Percentiles rank a stretch among this genome's conserved stretches.
Evolutionary conservation across 1,284 basidiomycete species (phyloP).

Genomic region (Cutaneotrichosporon cyanovorans): DNA sequence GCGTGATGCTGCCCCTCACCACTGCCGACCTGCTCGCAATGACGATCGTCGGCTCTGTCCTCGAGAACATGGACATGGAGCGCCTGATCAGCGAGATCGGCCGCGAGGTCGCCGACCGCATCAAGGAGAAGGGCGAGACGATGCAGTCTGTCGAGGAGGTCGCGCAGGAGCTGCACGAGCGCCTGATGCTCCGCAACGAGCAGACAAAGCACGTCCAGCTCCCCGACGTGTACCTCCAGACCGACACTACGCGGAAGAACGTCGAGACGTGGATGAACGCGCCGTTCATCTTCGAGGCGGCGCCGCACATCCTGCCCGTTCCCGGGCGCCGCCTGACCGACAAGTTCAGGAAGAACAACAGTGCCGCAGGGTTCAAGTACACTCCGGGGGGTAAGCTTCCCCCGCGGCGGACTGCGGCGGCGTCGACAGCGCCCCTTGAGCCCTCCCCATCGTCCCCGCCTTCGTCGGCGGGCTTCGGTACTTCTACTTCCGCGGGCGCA

Average conservation of each 20-base stretch:
- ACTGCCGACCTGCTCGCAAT: conserved; percentile 94
- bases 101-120: conserved; percentile 82
- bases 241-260: conserved; percentile 80
- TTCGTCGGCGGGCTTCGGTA: conserved; percentile 43
- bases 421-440: neutral
- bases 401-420: conserved; percentile 45
- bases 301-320: conserved; percentile 75
- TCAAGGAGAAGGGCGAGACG: conserved; percentile 63
- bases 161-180: conserved; percentile 75
- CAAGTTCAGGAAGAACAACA: conserved; percentile 57
- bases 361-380: conserved; percentile 46
- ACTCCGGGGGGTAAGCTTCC: conserved; percentile 53
- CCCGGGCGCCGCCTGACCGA: conserved; percentile 86
- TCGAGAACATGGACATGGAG: conserved; percentile 99
- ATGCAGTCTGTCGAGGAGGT: conserved; percentile 90
- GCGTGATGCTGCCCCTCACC: conserved; percentile 89
- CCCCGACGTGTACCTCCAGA: conserved; percentile 91
- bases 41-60: conserved; percentile 87
- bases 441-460: conserved; percentile 14
- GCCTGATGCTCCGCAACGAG: conserved; percentile 82
- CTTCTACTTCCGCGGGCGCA: conserved; percentile 14
- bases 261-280: conserved; percentile 78
- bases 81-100: conserved; percentile 84
- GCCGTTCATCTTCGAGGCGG: conserved; percentile 63
- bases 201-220: conserved; percentile 94